Evolutionary conservation across 2,329 filamentous ascomycete genomes (phyloP).

Genomic region (Intubia oerlemansii): DNA sequence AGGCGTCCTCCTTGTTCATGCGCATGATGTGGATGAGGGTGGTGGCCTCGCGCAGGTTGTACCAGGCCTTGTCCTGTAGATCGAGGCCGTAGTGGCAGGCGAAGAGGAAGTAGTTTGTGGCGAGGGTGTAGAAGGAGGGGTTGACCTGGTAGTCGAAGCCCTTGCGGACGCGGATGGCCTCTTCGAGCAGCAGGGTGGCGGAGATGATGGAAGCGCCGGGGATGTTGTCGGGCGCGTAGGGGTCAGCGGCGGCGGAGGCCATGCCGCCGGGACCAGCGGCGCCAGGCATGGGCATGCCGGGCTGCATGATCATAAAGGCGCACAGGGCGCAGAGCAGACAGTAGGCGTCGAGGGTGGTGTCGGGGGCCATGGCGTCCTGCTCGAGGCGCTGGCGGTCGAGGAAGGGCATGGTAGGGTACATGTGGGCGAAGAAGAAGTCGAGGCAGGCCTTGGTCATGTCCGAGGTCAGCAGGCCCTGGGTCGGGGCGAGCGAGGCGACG

Average conservation of each 20-base stretch:
- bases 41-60: conserved; percentile 54
- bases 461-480: conserved; percentile 35
- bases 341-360: conserved; percentile 40
- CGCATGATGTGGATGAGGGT: conserved; percentile 42
- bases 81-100: conserved; percentile 51
- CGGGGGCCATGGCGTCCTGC: conserved; percentile 35
- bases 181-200: conserved; percentile 44
- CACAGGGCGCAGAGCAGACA: conserved; percentile 42
- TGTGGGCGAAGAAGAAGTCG: conserved; percentile 46
- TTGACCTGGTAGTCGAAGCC: conserved; percentile 36
- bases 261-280: no score
- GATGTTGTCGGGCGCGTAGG: conserved; percentile 31
- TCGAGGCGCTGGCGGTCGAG: conserved; percentile 36
- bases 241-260: conserved; percentile 28
- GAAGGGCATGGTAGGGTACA: conserved; percentile 43
- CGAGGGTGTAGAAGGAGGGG: conserved; percentile 34
- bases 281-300: conserved; percentile 36
- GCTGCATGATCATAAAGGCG: conserved; percentile 48
- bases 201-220: conserved; percentile 40
- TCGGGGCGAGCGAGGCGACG: conserved; percentile 23
- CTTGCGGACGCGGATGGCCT: conserved; percentile 42
- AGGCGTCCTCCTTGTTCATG: conserved; percentile 42
- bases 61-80: conserved; percentile 59
- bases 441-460: conserved; percentile 45
- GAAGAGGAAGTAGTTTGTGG: conserved; percentile 64